Evolutionary conservation across 331 rosid genomes (phyloP), one percentile per base, ranked within the genome.

Genomic region (Erythrophleum ivorense): DNA sequence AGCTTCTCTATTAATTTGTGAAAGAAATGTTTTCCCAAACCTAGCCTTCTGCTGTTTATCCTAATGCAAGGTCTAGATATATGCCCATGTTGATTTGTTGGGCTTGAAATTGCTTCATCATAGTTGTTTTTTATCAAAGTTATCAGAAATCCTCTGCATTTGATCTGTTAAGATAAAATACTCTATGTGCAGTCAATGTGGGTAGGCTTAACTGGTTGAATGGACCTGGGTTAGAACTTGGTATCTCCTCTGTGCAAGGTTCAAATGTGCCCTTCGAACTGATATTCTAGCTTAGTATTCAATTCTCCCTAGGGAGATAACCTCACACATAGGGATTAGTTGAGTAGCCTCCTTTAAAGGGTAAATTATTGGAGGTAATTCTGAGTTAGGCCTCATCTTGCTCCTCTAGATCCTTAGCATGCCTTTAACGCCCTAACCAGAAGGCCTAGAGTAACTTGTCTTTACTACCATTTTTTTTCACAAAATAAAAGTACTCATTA

Each of bases 1-100:
- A 57, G 36, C 24, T 79, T 79, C 12, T 69, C 59, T 55, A 9
- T 36, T 67, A 52, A 57, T 77, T 11, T 63, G 2, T 31, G 18
- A 34, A 52, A 64, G 31, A 49, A 49, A 41, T 29, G 65, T 43
- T 64, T 65, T 64, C 16, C 15, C 53, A 33, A 33, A 18, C 67
- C 1, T 31, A n/a, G 3, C 3, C 3, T 60, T 5, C n/a, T 29
- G 12, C 67, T 31, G 2, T 60, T 60, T 29, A 60, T 60, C 41
- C 31, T 36, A 59, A 59, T 59, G 38, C 67, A 12, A 58, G 38
- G n/a, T 60, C 36, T 29, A 31, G 38, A 60, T 29, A 60, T 60
- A 24, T 60, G 38, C 67, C 29, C 40, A 11, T 11, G 40, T 60
- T 60, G 40, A 60, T 29, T 60, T 60, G n/a, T 29, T 60, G 29